These are phyloP conservation scores for Aspergillus jensenii DNA, from an alignment of 2,329 filamentous ascomycete genomes.

Conservation along the genomic window DNA sequence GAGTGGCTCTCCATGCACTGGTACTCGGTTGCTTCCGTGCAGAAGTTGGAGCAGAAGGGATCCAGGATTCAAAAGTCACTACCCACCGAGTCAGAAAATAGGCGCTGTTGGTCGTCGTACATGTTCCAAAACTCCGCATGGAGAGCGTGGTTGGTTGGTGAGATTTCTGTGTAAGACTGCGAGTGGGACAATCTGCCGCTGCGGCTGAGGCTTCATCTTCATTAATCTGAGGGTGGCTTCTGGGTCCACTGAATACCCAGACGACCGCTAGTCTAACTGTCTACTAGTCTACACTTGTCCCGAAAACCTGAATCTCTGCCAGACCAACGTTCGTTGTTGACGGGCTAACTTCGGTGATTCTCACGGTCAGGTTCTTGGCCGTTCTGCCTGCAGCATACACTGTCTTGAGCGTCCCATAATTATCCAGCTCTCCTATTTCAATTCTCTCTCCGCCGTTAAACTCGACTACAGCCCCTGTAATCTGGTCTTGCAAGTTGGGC, in stretches of 20 bases:
- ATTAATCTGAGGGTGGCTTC: background rate
- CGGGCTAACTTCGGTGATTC: conserved; percentile 7
- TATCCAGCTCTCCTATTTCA: background rate
- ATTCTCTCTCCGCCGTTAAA: conserved; percentile 7
- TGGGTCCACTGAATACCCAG: no score
- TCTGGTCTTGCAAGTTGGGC: conserved; percentile 9
- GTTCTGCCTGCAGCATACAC: background rate
- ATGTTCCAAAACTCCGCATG: no score
- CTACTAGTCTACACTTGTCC: background rate
- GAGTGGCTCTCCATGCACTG: no score
- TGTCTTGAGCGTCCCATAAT: conserved; percentile 7
- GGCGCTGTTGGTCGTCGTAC: no score
- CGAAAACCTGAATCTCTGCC: conserved; percentile 11
- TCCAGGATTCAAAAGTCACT: no score
- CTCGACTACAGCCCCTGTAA: conserved; percentile 3
- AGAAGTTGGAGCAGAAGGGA: no score
- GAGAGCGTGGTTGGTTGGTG: no score
- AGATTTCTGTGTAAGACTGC: no score
- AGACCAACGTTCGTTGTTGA: conserved; percentile 10
- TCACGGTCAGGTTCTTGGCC: conserved; percentile 3
- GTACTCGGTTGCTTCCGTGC: no score
- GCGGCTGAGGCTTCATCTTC: background rate
- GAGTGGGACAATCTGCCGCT: background rate
- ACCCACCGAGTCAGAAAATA: no score
- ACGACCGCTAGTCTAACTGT: background rate